Evolutionary conservation across 2,329 filamentous ascomycete genomes (phyloP), one percentile per base, ranked within the genome.

Genomic region (Paecilomyces sp.): DNA sequence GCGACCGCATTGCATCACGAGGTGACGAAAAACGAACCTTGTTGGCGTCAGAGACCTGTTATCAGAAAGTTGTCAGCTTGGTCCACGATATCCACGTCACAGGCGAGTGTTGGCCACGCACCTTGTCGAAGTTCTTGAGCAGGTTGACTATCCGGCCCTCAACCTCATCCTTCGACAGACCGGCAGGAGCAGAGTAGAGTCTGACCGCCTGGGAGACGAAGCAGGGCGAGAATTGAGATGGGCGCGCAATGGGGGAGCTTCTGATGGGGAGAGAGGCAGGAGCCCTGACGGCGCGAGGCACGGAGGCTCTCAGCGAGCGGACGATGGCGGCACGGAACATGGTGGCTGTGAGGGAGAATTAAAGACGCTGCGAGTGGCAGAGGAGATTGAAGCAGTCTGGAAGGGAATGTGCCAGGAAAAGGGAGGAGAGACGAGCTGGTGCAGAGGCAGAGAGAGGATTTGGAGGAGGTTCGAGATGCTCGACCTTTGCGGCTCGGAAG

Each of bases 111-210:
- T 30, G 51, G n/a, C 61, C 66, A 77, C 82, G 68, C 77, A 92
- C 90, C 89, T 99, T 99, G 82, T 99, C 94, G 76, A 97, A 99
- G 77, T 92, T 93, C 81, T 92, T 89, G 78, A 99, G 79, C 72
- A 99, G 83, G 78, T 91, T 90, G 77, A 96, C 84, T 83, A 97
- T 97, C 75, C 93, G 87, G 62, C 90, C 91, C 81, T 95, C 88
- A 60, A 96, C 90, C 81, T 96, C 91, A 60, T 87, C 82, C 83
- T 92, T 88, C 71, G 85, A 83, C 66, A 97, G 85, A 67, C 88
- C 87, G 65, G 88, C 85, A 62, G 84, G 87, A 58, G 93, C 90
- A 67, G 92, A 91, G 82, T 99, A 99, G 82, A 87, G 89, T 79
- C 94, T 84, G 72, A 90, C 83, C 68, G 85, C 83, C 75, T 88